Evolutionary conservation across 768 basidiomycete genomes (phyloP).

Genomic region (Lentinula lateritia): DNA sequence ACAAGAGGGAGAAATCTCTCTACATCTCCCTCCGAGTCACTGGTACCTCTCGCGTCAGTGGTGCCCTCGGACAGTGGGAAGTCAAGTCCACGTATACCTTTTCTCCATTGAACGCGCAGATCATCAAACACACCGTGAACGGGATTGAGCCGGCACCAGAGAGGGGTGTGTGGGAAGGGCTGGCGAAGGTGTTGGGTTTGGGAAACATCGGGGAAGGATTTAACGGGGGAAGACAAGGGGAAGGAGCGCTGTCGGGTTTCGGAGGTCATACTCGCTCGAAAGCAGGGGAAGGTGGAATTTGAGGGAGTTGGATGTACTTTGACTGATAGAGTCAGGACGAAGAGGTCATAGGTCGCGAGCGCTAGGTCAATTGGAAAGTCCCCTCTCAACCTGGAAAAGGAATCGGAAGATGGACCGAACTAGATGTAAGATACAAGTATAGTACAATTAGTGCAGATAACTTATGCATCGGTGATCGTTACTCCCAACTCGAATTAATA

Average conservation of each 20-base stretch:
- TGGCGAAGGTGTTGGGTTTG: neutral
- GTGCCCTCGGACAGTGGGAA: neutral
- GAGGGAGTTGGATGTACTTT: too few species aligned
- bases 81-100: conserved; percentile 1
- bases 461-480: too few species aligned
- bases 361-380: too few species aligned
- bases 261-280: neutral
- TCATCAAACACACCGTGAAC: neutral
- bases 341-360: too few species aligned
- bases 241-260: neutral
- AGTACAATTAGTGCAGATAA: too few species aligned
- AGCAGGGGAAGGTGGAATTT: too few species aligned
- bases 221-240: neutral
- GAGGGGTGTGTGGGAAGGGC: neutral
- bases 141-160: conserved; percentile 4
- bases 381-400: too few species aligned
- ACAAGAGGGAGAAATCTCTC: neutral
- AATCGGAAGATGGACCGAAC: too few species aligned
- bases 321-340: too few species aligned
- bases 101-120: neutral
- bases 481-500: too few species aligned
- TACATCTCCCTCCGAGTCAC: neutral
- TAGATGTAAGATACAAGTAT: too few species aligned
- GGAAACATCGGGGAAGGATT: neutral
- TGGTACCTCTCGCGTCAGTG: neutral